Conservation (phyloP, 768 basidiomycete species). For the Suillus occidentalis region DNA sequence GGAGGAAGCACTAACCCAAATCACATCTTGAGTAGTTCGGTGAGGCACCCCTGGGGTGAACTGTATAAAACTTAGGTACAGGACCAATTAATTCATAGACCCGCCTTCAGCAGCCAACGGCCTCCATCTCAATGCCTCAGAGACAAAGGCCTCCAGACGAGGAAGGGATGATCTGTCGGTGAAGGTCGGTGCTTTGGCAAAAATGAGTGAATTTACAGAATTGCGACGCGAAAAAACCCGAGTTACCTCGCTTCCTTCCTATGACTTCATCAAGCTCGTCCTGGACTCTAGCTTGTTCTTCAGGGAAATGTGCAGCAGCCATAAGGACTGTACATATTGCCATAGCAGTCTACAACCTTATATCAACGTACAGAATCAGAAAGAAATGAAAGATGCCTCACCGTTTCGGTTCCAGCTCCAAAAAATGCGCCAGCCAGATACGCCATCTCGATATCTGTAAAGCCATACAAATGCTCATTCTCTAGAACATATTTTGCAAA, state of each 20-base stretch:
- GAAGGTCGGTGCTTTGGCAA: not conserved
- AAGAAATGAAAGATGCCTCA: not conserved
- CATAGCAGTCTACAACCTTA: conserved; percentile 38
- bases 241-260: conserved; percentile 33
- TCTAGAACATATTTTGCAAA: not conserved
- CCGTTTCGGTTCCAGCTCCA: not conserved
- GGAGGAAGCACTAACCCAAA: not conserved
- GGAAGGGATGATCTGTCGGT: not conserved
- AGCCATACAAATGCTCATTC: not conserved
- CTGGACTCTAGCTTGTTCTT: conserved; percentile 47
- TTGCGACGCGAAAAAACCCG: no score
- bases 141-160: not conserved
- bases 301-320: conserved; percentile 51
- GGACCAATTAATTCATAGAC: not conserved
- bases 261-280: conserved; percentile 51
- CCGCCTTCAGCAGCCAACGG: not conserved
- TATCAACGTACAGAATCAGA: not conserved
- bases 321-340: conserved; percentile 50
- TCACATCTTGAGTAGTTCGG: not conserved
- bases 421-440: not conserved
- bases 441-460: not conserved
- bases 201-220: conserved; percentile 3
- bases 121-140: not conserved
- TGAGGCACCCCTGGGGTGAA: not conserved
- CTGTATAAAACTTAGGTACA: not conserved